Base-by-base conservation (phyloP, 75 land plant genomes). In the Cryptomeria japonica region DNA sequence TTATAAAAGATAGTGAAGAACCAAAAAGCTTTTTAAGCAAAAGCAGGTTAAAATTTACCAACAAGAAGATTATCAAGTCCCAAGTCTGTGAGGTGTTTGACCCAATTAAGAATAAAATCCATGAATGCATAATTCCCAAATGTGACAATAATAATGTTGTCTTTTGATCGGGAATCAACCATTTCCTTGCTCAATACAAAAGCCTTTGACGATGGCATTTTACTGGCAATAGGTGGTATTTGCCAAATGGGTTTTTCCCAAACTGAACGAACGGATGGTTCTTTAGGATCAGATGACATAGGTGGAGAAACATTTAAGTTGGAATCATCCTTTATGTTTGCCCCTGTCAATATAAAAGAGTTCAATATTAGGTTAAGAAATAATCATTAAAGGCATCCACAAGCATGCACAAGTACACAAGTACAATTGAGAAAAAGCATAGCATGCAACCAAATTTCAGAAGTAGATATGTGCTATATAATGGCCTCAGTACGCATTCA, bases 21-120 rank as follows among this genome's bases (percentile, higher is more conserved):
- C 34, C 34, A 44, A n/a, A 13, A n/a, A 28, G 49, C 53, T 82
- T 46, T n/a, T 32, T 25, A 46, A 82, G 47, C 14, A 82, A 82
- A 42, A 82, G 5, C 14, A 46, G 84, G 34, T 11, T n/a, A 56
- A 34, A 32, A 47, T 85, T 53, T 93, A 98, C 99, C 99, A 80
- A 98, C 96, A 87, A 98, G 94, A 85, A 98, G 89, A 87, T 98
- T 98, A 61, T 88, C 84, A 84, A 98, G 88, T 46, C 93, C 93
- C 49, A 95, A 86, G 76, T 95, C 94, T 4, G 99, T 95, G 72
- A 98, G 91, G 88, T 95, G 99, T 49, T 93, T 96, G 84, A 98
- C 99, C 99, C 99, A 98, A 78, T 91, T 97, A 55, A 97, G 88
- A 70, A 98, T 96, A 86, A 98, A 98, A 85, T 97, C 99, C 96